These are phyloP conservation scores for Hypoxylon sp. DNA, from an alignment of 2,329 filamentous ascomycete genomes.

Conservation along the genomic window DNA sequence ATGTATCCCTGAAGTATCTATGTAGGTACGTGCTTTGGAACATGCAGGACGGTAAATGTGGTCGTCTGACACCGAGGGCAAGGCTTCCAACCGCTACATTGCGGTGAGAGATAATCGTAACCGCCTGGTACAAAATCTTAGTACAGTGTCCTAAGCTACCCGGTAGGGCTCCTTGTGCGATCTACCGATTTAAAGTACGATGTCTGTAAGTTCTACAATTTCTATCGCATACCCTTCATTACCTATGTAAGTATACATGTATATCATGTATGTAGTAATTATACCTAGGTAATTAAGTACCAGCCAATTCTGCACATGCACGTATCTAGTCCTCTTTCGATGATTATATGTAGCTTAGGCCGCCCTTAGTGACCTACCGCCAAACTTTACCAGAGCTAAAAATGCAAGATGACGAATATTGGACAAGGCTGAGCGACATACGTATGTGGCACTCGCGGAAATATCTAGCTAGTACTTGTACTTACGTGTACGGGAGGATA, in stretches of 20 bases:
- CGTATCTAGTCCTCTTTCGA: neutral
- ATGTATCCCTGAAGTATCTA: neutral
- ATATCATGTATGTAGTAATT: too few species aligned
- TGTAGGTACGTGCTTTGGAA: neutral
- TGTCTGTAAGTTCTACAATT: neutral
- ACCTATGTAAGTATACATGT: too few species aligned
- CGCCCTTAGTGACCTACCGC: neutral
- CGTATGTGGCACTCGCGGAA: slow-evolving; percentile 17
- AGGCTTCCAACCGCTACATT: slow-evolving; percentile 4
- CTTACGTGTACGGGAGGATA: neutral
- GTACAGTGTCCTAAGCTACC: neutral
- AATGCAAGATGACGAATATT: slow-evolving; percentile 38
- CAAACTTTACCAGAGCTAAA: slow-evolving; percentile 10
- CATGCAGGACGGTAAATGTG: neutral
- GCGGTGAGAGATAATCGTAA: slow-evolving; percentile 8
- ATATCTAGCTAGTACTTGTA: slow-evolving; percentile 21
- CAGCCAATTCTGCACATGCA: neutral
- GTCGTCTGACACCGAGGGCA: slow-evolving; percentile 29
- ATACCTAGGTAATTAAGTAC: too few species aligned
- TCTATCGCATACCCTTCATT: neutral
- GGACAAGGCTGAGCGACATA: slow-evolving; percentile 32
- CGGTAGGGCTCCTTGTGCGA: neutral
- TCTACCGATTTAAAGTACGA: neutral
- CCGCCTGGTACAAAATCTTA: neutral
- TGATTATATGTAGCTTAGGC: neutral